phyloP scores from a whole-genome alignment of 2,329 filamentous ascomycete genomes.

The Ascocoryne sarcoides region DNA sequence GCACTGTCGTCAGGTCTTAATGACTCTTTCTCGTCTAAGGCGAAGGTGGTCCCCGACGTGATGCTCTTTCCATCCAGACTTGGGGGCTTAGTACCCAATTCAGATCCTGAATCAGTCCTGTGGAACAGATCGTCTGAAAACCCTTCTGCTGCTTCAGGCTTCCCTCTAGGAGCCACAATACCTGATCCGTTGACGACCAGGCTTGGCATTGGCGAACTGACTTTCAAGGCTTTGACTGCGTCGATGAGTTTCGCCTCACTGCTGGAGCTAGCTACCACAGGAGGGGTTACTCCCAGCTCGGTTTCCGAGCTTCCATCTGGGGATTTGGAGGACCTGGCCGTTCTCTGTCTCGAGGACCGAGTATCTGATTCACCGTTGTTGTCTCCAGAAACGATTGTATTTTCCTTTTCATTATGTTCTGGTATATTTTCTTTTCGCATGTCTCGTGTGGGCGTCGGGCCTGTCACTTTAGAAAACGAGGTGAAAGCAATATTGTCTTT shows the following conservation, averaged over 20 bases:
- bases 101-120: conserved; percentile 52
- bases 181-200: conserved; percentile 30
- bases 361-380: conserved; percentile 4
- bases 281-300: background rate
- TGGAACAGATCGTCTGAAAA: conserved; percentile 28
- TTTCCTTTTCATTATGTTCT: conserved; percentile 6
- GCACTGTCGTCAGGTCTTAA: conserved; percentile 91
- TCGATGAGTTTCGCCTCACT: conserved; percentile 24
- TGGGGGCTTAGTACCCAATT: conserved; percentile 69
- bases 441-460: conserved; percentile 25
- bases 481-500: conserved; percentile 31
- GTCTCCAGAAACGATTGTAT: conserved; percentile 6
- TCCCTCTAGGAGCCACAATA: conserved; percentile 13
- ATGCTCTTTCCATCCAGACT: conserved; percentile 93
- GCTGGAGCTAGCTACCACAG: background rate
- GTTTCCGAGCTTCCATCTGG: background rate
- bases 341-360: background rate
- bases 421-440: conserved; percentile 21
- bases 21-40: conserved; percentile 94
- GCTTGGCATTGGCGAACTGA: conserved; percentile 24
- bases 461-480: conserved; percentile 24
- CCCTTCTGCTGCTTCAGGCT: conserved; percentile 18
- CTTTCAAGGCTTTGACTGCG: conserved; percentile 26
- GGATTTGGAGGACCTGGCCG: background rate
- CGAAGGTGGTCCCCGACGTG: conserved; percentile 88